A percentile compares a stretch with the other conserved stretches of the same genome.
Evolutionary conservation across 2,329 filamentous ascomycete genomes (phyloP).

Genomic region (Calcarisporium arbuscula): DNA sequence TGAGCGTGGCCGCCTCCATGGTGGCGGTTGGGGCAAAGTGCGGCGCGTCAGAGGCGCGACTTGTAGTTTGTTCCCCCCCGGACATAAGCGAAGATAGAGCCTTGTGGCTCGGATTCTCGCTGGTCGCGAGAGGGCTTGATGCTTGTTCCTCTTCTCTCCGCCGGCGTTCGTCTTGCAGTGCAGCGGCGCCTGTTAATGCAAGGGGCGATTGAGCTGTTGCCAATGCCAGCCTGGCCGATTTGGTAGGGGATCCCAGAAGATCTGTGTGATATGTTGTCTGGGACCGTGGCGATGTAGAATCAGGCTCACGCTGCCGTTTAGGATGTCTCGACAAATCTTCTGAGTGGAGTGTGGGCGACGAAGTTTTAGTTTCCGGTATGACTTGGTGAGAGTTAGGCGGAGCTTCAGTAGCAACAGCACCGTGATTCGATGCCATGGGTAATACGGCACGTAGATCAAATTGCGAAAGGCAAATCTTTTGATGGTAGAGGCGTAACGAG

Average conservation of each 20-base stretch:
- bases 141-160: conserved; percentile 32
- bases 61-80: conserved; percentile 45
- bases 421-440: conserved; percentile 49
- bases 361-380: conserved; percentile 27
- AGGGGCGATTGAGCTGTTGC: conserved; percentile 36
- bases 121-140: conserved; percentile 36
- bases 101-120: conserved; percentile 48
- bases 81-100: conserved; percentile 50
- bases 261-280: conserved; percentile 21
- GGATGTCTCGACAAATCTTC: conserved; percentile 33
- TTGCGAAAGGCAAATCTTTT: conserved; percentile 1
- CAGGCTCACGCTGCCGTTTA: conserved; percentile 43
- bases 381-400: conserved; percentile 31
- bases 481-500: conserved; percentile 9
- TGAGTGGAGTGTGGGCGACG: conserved; percentile 29
- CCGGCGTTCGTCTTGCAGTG: conserved; percentile 46
- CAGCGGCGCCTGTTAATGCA: conserved; percentile 47
- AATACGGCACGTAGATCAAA: conserved; percentile 2
- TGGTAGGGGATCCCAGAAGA: conserved; percentile 43
- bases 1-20: conserved; percentile 30
- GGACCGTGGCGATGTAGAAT: conserved; percentile 32
- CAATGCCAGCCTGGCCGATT: conserved; percentile 45
- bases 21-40: conserved; percentile 34
- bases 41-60: conserved; percentile 49
- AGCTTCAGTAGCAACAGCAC: conserved; percentile 45